A percentile compares a stretch with the other conserved stretches of the same genome.
Evolutionary conservation across 2,329 filamentous ascomycete species (phyloP).

Genomic region (Curvularia spicifera): DNA sequence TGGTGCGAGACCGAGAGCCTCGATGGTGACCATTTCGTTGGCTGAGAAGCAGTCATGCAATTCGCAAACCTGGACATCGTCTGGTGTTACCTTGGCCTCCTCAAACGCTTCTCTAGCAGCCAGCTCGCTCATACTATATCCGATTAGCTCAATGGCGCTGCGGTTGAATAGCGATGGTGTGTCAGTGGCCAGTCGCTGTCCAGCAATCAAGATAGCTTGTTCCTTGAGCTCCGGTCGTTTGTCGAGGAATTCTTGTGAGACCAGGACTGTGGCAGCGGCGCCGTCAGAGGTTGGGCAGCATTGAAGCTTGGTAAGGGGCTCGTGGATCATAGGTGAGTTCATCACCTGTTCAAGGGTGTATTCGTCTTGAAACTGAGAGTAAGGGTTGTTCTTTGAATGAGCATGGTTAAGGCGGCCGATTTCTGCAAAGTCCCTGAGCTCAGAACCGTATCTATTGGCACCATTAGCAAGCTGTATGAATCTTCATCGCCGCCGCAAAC

Average conservation of each 20-base stretch:
- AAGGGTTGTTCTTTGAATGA: constrained; percentile 90
- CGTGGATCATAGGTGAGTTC: constrained; percentile 76
- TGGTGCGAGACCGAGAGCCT: constrained; percentile 78
- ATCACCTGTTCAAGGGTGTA: constrained; percentile 87
- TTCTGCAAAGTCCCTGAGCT: constrained; percentile 85
- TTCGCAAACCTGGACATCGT: constrained; percentile 83
- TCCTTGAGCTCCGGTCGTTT: constrained; percentile 79
- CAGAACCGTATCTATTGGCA: constrained; percentile 74
- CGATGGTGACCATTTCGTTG: constrained; percentile 90
- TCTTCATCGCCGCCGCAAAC: constrained; percentile 29
- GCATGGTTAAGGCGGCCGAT: constrained; percentile 92
- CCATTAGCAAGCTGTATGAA: constrained; percentile 23
- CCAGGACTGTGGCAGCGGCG: constrained; percentile 84
- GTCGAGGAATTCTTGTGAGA: constrained; percentile 87
- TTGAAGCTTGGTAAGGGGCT: constrained; percentile 94
- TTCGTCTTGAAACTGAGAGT: constrained; percentile 95
- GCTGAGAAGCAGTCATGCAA: constrained; percentile 96
- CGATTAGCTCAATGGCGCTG: constrained; percentile 86
- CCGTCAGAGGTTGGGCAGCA: constrained; percentile 97
- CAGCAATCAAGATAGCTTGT: constrained; percentile 87
- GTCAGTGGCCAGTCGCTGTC: constrained; percentile 87
- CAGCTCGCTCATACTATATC: constrained; percentile 79
- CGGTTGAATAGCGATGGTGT: constrained; percentile 77
- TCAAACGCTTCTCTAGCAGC: constrained; percentile 73
- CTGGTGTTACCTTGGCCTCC: constrained; percentile 71